A percentile compares a stretch with the other conserved stretches of the same genome.
Conservation (phyloP, 352 stramenopile genomes). For the Globisporangium barbulae region DNA sequence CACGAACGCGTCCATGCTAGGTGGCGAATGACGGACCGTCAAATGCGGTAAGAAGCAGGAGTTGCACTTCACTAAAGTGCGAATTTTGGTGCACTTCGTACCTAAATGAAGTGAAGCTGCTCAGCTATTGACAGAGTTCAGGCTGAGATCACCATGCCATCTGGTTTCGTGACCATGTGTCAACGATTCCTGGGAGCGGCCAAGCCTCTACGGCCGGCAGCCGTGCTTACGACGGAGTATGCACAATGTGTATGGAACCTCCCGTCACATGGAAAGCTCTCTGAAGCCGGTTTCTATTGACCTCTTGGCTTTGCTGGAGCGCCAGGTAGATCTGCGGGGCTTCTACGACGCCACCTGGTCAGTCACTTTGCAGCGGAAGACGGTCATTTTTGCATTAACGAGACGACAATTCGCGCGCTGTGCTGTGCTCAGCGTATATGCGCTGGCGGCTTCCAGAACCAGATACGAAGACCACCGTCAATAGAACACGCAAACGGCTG, state of each 20-base stretch:
- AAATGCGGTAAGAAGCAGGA: neutral
- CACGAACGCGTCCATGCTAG: constrained; percentile 61
- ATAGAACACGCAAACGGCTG: neutral
- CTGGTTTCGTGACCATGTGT: constrained; percentile 8
- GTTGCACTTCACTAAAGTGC: neutral
- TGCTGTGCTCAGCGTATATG: neutral
- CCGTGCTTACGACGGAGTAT: neutral
- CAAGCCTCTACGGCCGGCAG: constrained; percentile 3
- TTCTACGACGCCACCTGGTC: neutral
- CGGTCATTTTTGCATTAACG: neutral
- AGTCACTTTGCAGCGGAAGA: neutral
- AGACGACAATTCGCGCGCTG: neutral
- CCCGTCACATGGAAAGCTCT: neutral
- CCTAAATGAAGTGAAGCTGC: neutral
- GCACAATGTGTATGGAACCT: neutral
- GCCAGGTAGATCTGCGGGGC: neutral
- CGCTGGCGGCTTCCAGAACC: neutral
- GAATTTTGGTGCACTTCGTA: neutral
- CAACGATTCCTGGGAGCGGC: constrained; percentile 2
- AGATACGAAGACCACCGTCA: neutral
- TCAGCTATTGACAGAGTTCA: constrained; percentile 6
- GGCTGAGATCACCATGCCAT: neutral
- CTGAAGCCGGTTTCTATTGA: neutral
- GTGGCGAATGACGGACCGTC: neutral
- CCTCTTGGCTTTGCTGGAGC: neutral